These are phyloP conservation scores for Lenzites betulinus DNA, from an alignment of 768 basidiomycete species.

Conservation along the genomic window DNA sequence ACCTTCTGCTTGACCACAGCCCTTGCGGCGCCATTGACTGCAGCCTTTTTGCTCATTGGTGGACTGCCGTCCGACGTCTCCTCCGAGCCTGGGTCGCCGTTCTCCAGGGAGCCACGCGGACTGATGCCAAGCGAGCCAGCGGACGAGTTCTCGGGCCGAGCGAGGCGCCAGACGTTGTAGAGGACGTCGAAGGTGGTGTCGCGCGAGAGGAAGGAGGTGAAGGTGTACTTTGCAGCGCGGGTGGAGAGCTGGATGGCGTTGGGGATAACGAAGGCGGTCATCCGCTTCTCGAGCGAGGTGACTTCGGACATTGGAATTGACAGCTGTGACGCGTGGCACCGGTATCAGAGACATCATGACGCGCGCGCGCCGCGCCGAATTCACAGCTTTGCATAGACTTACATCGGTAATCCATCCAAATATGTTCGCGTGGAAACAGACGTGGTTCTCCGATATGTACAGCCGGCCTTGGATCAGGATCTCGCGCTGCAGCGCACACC, in stretches of 20 bases:
- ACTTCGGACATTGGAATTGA: constrained; percentile 89
- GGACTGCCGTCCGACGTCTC: constrained; percentile 8
- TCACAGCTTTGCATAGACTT: constrained; percentile 36
- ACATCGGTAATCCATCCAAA: constrained; percentile 99
- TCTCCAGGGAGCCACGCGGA: constrained; percentile 31
- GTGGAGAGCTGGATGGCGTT: constrained; percentile 94
- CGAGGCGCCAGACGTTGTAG: constrained; percentile 92
- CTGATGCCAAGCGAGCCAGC: constrained; percentile 21
- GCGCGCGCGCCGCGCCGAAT: background rate
- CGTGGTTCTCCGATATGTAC: constrained; percentile 97
- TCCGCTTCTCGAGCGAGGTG: constrained; percentile 87
- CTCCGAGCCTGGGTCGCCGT: constrained; percentile 11
- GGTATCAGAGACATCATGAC: constrained; percentile 15
- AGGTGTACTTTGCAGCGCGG: constrained; percentile 81
- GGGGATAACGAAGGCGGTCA: constrained; percentile 97
- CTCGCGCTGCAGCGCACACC: constrained; percentile 94
- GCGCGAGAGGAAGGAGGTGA: constrained; percentile 94
- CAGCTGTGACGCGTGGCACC: constrained; percentile 48
- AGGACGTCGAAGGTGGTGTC: constrained; percentile 98
- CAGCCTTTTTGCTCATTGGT: constrained; percentile 6
- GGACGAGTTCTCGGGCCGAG: constrained; percentile 63
- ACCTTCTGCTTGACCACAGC: constrained; percentile 46
- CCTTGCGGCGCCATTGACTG: constrained; percentile 13
- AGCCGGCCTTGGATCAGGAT: constrained; percentile 95
- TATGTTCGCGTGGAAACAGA: constrained; percentile 99